Evolutionary conservation across 2,329 filamentous ascomycete genomes (phyloP).

Genomic region (Huntiella omanensis): DNA sequence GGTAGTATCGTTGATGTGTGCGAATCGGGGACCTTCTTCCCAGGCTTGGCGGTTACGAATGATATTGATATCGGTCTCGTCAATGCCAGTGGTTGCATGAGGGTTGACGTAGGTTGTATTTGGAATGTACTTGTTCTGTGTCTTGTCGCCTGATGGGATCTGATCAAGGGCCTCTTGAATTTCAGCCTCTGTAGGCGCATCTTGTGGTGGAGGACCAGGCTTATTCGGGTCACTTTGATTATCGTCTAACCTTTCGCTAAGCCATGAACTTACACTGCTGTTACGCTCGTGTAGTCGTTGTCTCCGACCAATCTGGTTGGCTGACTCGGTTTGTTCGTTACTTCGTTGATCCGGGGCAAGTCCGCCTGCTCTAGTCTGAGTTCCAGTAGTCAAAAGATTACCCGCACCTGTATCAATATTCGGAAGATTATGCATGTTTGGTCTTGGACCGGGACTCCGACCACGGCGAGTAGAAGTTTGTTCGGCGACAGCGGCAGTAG

Average conservation of each 20-base stretch:
- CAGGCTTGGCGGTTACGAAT: constrained; percentile 26
- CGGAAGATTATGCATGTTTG: constrained; percentile 5
- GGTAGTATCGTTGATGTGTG: constrained; percentile 22
- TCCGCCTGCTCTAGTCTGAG: background rate
- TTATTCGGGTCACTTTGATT: background rate
- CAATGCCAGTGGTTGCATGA: constrained; percentile 23
- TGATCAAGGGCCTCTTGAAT: background rate
- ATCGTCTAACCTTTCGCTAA: constrained; percentile 13
- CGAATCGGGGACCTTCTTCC: constrained; percentile 29
- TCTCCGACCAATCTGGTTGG: constrained; percentile 28
- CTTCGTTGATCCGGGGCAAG: constrained; percentile 5
- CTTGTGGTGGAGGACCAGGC: background rate
- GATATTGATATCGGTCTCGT: constrained; percentile 28
- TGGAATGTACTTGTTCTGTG: constrained; percentile 29
- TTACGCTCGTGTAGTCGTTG: constrained; percentile 29
- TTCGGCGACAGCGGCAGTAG: background rate
- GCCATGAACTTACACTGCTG: constrained; percentile 31
- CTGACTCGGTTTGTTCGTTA: constrained; percentile 20
- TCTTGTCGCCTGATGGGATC: constrained; percentile 27
- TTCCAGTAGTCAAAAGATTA: background rate
- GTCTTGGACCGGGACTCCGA: constrained; percentile 1
- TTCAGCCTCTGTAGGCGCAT: background rate
- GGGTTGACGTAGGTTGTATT: constrained; percentile 31
- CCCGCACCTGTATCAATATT: background rate
- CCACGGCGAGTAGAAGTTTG: background rate